Percentiles rank a stretch among this genome's conserved stretches.
Conservation (phyloP, 768 basidiomycete species). For the Auriscalpium microsporum region DNA sequence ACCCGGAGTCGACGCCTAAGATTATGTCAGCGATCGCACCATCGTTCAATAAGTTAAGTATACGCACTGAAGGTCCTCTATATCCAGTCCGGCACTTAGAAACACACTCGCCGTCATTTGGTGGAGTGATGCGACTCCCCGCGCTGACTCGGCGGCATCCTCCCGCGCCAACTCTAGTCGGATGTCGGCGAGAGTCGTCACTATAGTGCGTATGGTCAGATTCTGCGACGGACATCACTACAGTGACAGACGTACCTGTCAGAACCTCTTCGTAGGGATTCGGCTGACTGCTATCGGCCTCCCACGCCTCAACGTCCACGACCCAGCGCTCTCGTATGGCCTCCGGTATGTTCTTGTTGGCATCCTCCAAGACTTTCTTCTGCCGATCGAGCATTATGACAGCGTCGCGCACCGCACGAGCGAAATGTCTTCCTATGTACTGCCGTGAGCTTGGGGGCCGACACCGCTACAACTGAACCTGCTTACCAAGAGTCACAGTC, state of each 20-base stretch:
- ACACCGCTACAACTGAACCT: too few species aligned
- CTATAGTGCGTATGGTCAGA: neutral
- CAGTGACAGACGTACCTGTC: neutral
- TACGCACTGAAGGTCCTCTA: neutral
- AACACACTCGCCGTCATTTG: neutral
- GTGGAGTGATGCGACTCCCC: neutral
- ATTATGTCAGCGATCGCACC: too few species aligned
- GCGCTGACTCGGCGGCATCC: neutral
- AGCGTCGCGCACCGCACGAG: neutral
- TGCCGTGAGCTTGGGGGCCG: neutral
- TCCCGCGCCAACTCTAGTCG: neutral
- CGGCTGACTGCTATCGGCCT: neutral
- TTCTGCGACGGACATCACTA: neutral
- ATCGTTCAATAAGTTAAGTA: too few species aligned
- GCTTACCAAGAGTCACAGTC: neutral
- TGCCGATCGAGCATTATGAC: neutral
- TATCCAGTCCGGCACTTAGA: neutral
- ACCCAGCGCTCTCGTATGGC: neutral
- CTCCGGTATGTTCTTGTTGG: neutral
- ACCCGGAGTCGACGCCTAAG: too few species aligned
- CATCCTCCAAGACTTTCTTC: neutral
- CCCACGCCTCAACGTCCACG: neutral
- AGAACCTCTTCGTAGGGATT: neutral
- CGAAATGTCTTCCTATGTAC: neutral
- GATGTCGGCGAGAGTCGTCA: neutral